Evolutionary conservation across 2,329 filamentous ascomycete genomes (phyloP).

Genomic region (Hirsutella minnesotensis): DNA sequence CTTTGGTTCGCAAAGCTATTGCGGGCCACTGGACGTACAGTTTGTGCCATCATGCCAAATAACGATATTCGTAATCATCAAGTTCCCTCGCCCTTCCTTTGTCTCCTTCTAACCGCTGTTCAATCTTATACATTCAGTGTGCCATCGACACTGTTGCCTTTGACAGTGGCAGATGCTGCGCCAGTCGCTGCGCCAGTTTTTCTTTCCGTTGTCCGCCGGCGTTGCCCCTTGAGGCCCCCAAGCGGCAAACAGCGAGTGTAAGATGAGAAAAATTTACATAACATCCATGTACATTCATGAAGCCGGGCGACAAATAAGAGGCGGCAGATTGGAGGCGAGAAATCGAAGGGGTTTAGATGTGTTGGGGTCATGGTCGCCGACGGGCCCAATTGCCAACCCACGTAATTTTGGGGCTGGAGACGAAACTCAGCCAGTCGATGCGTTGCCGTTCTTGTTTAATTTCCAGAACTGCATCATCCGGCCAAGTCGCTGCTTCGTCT

Average conservation of each 20-base stretch:
- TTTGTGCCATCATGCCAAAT: slow-evolving; percentile 16
- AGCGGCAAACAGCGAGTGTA: background rate
- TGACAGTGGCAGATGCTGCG: background rate
- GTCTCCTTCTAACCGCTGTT: background rate
- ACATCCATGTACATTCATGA: slow-evolving; percentile 25
- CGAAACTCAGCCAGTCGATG: too few relatives aligned
- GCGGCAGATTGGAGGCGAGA: background rate
- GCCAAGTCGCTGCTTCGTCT: slow-evolving; percentile 52
- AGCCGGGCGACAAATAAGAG: background rate
- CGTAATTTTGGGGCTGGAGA: too few relatives aligned
- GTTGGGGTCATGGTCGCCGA: background rate
- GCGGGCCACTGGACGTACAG: background rate
- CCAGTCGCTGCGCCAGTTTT: background rate
- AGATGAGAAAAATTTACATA: slow-evolving; percentile 22
- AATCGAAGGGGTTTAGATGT: background rate
- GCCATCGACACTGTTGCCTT: background rate
- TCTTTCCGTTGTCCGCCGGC: background rate
- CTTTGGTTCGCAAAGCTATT: background rate
- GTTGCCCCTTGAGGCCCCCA: background rate
- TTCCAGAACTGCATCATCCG: slow-evolving; percentile 75
- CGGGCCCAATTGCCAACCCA: background rate
- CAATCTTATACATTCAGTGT: background rate
- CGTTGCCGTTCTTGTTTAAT: slow-evolving; percentile 31
- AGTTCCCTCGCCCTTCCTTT: background rate
- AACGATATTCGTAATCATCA: slow-evolving; percentile 21